Conservation (phyloP, 2,329 filamentous ascomycete genomes). For the Davidsoniella virescens region DNA sequence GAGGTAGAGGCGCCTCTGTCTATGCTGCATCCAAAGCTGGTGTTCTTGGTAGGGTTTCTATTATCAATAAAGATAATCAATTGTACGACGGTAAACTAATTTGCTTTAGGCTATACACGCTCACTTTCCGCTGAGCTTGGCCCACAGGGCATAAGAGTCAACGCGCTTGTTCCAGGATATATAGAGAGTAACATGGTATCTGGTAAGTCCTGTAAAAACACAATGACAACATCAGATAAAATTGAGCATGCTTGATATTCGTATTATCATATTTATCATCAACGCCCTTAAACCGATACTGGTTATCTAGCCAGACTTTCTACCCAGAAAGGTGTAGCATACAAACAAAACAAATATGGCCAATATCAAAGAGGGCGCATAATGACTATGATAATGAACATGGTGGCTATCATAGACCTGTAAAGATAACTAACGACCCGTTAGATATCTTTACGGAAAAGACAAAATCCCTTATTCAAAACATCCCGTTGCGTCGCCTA, state of each 20-base stretch:
- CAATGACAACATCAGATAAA: neutral
- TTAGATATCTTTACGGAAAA: conserved; percentile 6
- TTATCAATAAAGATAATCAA: neutral
- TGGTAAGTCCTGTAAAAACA: conserved; percentile 28
- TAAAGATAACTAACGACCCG: no score
- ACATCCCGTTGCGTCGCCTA: conserved; percentile 34
- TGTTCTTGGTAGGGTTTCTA: conserved; percentile 41
- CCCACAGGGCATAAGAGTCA: conserved; percentile 50
- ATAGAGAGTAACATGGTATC: conserved; percentile 67
- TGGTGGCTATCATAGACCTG: no score
- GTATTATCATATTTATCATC: neutral
- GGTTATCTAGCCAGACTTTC: no score
- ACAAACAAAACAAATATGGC: no score
- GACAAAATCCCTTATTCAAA: neutral
- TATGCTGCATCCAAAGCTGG: conserved; percentile 75
- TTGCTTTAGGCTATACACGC: conserved; percentile 44
- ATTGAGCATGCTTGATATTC: neutral
- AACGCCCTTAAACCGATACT: neutral
- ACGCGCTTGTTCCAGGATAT: conserved; percentile 71
- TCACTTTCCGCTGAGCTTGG: conserved; percentile 48
- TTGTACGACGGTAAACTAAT: neutral
- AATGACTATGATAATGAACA: no score
- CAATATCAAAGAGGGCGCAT: no score
- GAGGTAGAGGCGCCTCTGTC: conserved; percentile 51
- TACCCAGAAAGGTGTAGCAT: no score